Conservation (phyloP, 192 early-diverging fungal genomes). For the Polychytrium aggregatum region DNA sequence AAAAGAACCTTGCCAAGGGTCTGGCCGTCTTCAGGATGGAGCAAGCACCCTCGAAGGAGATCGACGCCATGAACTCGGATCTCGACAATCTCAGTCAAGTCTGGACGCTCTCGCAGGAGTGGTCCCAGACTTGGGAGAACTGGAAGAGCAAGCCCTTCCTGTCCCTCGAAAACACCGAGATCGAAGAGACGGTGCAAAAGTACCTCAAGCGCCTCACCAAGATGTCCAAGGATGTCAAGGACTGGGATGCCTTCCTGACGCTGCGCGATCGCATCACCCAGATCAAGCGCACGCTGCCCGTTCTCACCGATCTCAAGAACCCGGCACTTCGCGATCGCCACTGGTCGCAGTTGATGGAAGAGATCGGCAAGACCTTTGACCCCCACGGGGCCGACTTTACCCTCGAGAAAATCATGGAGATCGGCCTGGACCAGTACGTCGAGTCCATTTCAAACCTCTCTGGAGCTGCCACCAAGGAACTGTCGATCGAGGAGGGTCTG, state of each 20-base stretch:
- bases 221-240: slow-evolving; percentile 41
- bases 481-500: slow-evolving; percentile 46
- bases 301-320: slow-evolving; percentile 39
- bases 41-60: slow-evolving; percentile 40
- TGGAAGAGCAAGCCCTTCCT: slow-evolving; percentile 38
- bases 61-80: slow-evolving; percentile 24
- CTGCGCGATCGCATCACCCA: slow-evolving; percentile 44
- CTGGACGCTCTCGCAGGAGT: slow-evolving; percentile 34
- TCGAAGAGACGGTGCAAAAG: slow-evolving; percentile 43
- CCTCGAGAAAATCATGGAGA: slow-evolving; percentile 42
- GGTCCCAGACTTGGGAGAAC: slow-evolving; percentile 31
- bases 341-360: slow-evolving; percentile 47
- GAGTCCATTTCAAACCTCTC: slow-evolving; percentile 37
- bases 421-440: slow-evolving; percentile 41
- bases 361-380: slow-evolving; percentile 44
- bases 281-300: slow-evolving; percentile 36
- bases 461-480: slow-evolving; percentile 39
- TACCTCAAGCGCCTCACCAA: slow-evolving; percentile 38
- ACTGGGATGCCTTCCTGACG: slow-evolving; percentile 43
- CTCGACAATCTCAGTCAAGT: slow-evolving; percentile 38
- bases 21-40: slow-evolving; percentile 46
- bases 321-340: slow-evolving; percentile 45
- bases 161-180: slow-evolving; percentile 32
- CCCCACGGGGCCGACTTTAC: slow-evolving; percentile 33
- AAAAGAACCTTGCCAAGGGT: slow-evolving; percentile 38